These are phyloP conservation scores for Tolypocladium tundrense DNA, from an alignment of 2,329 filamentous ascomycete species.

Conservation along the genomic window DNA sequence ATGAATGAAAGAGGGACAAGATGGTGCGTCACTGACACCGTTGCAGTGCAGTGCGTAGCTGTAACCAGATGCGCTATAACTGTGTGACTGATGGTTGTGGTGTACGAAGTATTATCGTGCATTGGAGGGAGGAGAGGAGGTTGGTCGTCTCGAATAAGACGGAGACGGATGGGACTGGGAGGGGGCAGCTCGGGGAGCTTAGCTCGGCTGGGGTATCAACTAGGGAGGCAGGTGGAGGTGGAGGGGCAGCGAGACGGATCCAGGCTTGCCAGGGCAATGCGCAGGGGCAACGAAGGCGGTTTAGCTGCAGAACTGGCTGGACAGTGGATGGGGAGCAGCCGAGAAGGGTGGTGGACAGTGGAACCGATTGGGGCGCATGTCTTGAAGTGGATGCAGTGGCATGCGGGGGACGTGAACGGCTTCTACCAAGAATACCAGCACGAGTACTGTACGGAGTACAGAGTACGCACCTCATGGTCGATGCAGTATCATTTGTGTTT, in stretches of 20 bases:
- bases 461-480: conserved; percentile 7
- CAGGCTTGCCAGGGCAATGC: neutral
- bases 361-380: neutral
- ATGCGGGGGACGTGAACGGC: neutral
- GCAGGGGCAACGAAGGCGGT: neutral
- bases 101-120: too few species aligned
- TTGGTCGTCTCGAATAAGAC: neutral
- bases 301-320: neutral
- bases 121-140: neutral
- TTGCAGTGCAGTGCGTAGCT: neutral
- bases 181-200: neutral
- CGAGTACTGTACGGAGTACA: neutral
- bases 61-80: neutral
- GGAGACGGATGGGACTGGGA: neutral
- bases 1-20: neutral
- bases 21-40: neutral
- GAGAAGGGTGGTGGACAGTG: neutral
- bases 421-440: neutral
- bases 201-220: neutral
- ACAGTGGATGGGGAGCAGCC: neutral
- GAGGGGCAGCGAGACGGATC: neutral
- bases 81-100: neutral
- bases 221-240: neutral
- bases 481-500: too few species aligned
- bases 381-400: neutral